phyloP scores from a whole-genome alignment of 1,284 basidiomycete species.

The Acaromyces ingoldii region DNA sequence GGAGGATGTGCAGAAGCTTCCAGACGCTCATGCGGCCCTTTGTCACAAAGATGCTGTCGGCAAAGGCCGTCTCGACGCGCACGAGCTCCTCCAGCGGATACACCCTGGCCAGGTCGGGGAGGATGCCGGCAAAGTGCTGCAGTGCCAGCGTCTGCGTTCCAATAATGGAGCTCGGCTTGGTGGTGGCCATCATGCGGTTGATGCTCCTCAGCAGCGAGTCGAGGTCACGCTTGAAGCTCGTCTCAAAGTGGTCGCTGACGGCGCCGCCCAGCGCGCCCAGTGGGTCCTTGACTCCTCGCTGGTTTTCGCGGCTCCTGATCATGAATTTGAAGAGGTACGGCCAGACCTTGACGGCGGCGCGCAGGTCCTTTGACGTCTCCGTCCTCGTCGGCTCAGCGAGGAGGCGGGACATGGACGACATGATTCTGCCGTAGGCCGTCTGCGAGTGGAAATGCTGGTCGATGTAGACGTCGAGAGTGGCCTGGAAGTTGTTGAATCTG shows the following conservation, averaged over 20 bases:
- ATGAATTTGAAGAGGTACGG: conserved; percentile 93
- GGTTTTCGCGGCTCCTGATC: conserved; percentile 76
- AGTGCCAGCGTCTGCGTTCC: conserved; percentile 76
- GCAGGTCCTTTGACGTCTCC: conserved; percentile 71
- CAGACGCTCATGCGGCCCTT: conserved; percentile 84
- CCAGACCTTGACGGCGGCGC: conserved; percentile 91
- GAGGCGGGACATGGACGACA: conserved; percentile 71
- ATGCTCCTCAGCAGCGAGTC: conserved; percentile 67
- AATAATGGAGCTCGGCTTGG: conserved; percentile 75
- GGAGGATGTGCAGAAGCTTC: conserved; percentile 88
- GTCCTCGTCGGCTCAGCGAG: conserved; percentile 68
- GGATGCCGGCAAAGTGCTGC: conserved; percentile 86
- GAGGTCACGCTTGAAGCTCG: conserved; percentile 67
- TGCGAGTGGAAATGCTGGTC: conserved; percentile 69
- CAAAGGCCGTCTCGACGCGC: conserved; percentile 69
- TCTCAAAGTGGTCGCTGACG: conserved; percentile 78
- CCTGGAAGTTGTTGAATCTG: conserved; percentile 74
- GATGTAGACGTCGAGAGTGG: conserved; percentile 88
- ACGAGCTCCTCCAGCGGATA: conserved; percentile 41
- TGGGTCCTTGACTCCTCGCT: conserved; percentile 65
- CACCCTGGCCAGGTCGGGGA: conserved; percentile 66
- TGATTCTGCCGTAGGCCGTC: conserved; percentile 37
- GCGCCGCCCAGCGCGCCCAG: conserved; percentile 62
- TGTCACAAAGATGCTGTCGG: conserved; percentile 70
- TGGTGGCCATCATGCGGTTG: conserved; percentile 80